A percentile compares a stretch with the other conserved stretches of the same genome.
Evolutionary conservation across 2,329 filamentous ascomycete genomes (phyloP).

Genomic region (Aspergillus transmontanensis): DNA sequence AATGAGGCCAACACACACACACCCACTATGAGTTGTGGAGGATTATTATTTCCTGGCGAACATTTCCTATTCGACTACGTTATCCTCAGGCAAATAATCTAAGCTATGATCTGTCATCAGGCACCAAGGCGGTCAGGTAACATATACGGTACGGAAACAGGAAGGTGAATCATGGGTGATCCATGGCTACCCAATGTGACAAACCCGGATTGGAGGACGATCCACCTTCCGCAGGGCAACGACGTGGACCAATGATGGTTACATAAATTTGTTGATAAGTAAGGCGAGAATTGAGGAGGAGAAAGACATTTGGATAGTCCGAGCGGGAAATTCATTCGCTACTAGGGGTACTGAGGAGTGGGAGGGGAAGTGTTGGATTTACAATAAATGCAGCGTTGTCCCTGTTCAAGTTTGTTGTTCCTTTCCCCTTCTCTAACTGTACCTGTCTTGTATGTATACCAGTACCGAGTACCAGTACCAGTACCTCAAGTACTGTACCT

Average conservation of each 20-base stretch:
- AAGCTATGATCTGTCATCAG: slow-evolving; percentile 15
- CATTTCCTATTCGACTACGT: neutral
- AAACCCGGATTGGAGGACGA: neutral
- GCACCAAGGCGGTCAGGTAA: slow-evolving; percentile 15
- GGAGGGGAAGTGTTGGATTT: slow-evolving; percentile 2
- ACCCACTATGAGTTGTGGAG: neutral
- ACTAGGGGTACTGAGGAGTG: neutral
- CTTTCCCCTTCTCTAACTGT: neutral
- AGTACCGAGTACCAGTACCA: neutral
- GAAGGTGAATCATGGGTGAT: neutral
- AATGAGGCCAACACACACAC: neutral
- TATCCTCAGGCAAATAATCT: slow-evolving; percentile 9
- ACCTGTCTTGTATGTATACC: neutral
- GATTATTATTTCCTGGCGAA: neutral
- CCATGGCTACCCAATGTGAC: neutral
- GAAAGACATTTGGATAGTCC: neutral
- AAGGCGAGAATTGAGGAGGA: slow-evolving; percentile 11
- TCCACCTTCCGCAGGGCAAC: slow-evolving; percentile 13
- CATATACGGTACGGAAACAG: neutral
- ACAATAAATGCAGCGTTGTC: slow-evolving; percentile 5
- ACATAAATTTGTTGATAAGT: neutral
- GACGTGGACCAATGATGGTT: slow-evolving; percentile 29
- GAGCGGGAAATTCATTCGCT: neutral
- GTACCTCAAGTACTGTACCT: neutral
- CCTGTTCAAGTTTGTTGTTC: neutral